These are phyloP conservation scores for Pleomassaria siparia DNA, from an alignment of 2,329 filamentous ascomycete genomes.

Conservation along the genomic window DNA sequence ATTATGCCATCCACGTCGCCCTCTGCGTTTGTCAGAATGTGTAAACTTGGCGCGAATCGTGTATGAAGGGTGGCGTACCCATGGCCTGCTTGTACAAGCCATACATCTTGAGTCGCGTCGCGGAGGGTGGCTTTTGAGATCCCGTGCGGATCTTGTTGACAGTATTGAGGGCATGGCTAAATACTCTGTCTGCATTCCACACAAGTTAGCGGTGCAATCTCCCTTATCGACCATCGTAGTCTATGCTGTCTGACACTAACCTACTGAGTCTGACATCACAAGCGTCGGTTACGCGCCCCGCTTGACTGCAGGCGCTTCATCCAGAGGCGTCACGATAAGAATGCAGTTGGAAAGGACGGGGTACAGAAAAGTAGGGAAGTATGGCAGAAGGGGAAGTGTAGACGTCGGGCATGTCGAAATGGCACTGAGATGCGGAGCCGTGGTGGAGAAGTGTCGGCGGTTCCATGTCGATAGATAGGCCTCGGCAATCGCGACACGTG, in stretches of 20 bases:
- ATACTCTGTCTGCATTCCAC: constrained; percentile 76
- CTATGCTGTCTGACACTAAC: constrained; percentile 26
- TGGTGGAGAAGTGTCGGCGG: constrained; percentile 8
- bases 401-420: constrained; percentile 27
- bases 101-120: constrained; percentile 88
- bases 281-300: constrained; percentile 25
- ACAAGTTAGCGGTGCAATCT: constrained; percentile 7
- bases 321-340: constrained; percentile 14
- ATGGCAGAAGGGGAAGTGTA: constrained; percentile 6
- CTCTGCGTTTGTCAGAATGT: constrained; percentile 53
- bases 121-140: constrained; percentile 80
- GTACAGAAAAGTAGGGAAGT: constrained; percentile 3
- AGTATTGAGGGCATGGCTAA: constrained; percentile 97
- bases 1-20: constrained; percentile 94
- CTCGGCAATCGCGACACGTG: constrained; percentile 14
- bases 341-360: neutral
- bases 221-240: neutral
- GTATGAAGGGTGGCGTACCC: constrained; percentile 55
- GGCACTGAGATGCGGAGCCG: constrained; percentile 22
- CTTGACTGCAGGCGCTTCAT: constrained; percentile 15
- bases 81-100: constrained; percentile 98
- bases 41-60: neutral
- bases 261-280: constrained; percentile 45
- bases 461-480: constrained; percentile 6
- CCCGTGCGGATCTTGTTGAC: constrained; percentile 98